phyloP scores from a whole-genome alignment of 345 rosid genomes.

The Eucalyptus regnans region DNA sequence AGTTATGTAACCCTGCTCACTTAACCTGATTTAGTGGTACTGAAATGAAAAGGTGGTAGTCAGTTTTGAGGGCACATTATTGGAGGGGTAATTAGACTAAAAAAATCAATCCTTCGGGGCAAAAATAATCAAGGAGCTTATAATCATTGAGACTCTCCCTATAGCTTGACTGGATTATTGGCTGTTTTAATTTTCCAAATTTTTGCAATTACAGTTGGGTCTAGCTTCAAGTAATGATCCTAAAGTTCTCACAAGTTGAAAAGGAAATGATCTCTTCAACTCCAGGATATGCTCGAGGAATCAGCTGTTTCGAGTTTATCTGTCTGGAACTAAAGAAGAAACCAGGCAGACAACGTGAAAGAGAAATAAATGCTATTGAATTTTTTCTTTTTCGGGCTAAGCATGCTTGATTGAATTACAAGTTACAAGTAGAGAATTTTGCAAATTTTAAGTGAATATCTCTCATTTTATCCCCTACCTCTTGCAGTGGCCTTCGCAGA shows the following conservation, averaged over 20 bases:
- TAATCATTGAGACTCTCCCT: neutral
- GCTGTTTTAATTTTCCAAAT: neutral
- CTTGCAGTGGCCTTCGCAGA: conserved; percentile 74
- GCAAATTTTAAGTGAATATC: neutral
- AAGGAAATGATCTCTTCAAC: neutral
- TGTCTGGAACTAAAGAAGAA: neutral
- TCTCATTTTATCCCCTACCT: conserved; percentile 1
- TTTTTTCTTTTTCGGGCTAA: neutral
- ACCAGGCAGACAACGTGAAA: neutral
- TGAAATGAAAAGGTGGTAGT: neutral
- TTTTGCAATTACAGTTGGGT: neutral
- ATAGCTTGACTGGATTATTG: neutral
- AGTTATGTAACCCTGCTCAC: neutral
- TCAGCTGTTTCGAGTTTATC: neutral
- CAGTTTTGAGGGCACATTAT: neutral
- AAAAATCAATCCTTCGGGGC: neutral
- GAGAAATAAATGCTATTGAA: neutral
- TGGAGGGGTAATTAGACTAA: neutral
- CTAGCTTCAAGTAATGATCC: neutral
- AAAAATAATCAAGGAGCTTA: neutral
- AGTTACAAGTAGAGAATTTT: neutral
- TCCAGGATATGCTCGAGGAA: neutral
- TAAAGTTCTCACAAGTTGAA: neutral
- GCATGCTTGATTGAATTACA: neutral
- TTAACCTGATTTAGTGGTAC: neutral